These are phyloP conservation scores for Amanita polypyramis DNA, from an alignment of 768 basidiomycete genomes.

Conservation along the genomic window DNA sequence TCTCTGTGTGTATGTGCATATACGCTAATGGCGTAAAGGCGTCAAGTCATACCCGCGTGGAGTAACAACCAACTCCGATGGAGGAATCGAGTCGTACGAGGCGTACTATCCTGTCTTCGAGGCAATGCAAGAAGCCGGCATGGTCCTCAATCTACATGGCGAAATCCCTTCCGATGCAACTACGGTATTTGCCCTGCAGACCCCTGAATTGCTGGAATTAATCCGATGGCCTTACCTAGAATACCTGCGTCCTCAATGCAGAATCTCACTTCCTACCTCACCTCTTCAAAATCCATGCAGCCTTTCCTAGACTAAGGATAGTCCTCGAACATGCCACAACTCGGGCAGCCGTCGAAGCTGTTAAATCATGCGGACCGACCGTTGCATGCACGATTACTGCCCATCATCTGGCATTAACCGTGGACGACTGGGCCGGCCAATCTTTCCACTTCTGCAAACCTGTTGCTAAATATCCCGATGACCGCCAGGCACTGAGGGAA, in stretches of 20 bases:
- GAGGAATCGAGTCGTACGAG: conserved; percentile 94
- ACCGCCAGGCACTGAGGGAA: conserved; percentile 71
- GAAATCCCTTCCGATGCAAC: conserved; percentile 85
- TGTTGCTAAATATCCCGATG: conserved; percentile 91
- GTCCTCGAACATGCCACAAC: conserved; percentile 97
- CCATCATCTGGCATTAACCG: conserved; percentile 88
- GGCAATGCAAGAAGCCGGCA: conserved; percentile 85
- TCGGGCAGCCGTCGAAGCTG: conserved; percentile 79
- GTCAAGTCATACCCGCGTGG: conserved; percentile 97
- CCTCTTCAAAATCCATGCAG: conserved; percentile 65
- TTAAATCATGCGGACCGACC: conserved; percentile 65
- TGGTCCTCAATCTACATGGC: conserved; percentile 96
- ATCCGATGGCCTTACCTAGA: conserved; percentile 30
- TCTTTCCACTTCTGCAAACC: conserved; percentile 97
- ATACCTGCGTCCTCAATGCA: conserved; percentile 89
- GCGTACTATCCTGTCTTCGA: conserved; percentile 88
- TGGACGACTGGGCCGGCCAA: conserved; percentile 96
- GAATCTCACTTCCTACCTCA: conserved; percentile 86
- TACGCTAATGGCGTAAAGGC: conserved; percentile 23
- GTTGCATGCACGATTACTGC: conserved; percentile 97
- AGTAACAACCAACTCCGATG: conserved; percentile 94
- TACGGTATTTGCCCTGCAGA: conserved; percentile 23
- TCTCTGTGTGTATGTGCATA: background rate
- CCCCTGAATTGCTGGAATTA: conserved; percentile 2
- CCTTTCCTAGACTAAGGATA: conserved; percentile 86